These are phyloP conservation scores for Ilyonectria sp. DNA, from an alignment of 2,329 filamentous ascomycete species.

Conservation along the genomic window DNA sequence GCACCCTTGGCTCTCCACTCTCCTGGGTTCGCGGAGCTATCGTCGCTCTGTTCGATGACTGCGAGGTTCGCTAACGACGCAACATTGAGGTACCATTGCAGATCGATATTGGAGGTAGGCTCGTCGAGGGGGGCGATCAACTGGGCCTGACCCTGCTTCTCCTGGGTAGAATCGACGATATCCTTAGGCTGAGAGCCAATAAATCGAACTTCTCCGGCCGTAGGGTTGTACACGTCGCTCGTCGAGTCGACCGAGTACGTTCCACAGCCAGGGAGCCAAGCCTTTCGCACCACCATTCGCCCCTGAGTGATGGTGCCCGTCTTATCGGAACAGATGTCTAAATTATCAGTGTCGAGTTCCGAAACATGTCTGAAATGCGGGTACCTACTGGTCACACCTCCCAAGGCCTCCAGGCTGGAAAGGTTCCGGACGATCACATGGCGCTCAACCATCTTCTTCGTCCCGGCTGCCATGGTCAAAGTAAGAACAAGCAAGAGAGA, in stretches of 20 bases:
- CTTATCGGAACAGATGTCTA: slow-evolving; percentile 52
- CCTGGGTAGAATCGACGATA: neutral
- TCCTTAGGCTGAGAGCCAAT: slow-evolving; percentile 36
- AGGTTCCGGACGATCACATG: slow-evolving; percentile 66
- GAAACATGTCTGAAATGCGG: slow-evolving; percentile 19
- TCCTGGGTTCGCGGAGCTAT: slow-evolving; percentile 62
- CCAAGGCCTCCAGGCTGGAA: slow-evolving; percentile 63
- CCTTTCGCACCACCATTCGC: slow-evolving; percentile 49
- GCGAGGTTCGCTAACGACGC: slow-evolving; percentile 78
- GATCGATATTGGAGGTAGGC: slow-evolving; percentile 58
- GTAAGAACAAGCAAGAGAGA: slow-evolving; percentile 65
- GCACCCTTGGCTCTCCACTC: slow-evolving; percentile 77
- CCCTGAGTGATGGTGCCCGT: slow-evolving; percentile 54
- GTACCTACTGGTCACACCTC: slow-evolving; percentile 63
- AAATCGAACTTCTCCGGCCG: slow-evolving; percentile 42
- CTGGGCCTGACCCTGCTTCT: slow-evolving; percentile 21
- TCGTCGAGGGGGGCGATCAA: slow-evolving; percentile 36
- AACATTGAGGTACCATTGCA: slow-evolving; percentile 73
- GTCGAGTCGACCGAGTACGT: slow-evolving; percentile 52
- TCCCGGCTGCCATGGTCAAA: slow-evolving; percentile 67
- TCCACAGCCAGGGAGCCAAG: slow-evolving; percentile 50
- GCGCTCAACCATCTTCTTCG: slow-evolving; percentile 62
- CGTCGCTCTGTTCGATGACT: slow-evolving; percentile 56
- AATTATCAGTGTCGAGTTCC: slow-evolving; percentile 14
- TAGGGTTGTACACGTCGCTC: slow-evolving; percentile 51